Percentiles rank a stretch among this genome's conserved stretches.
phyloP scores from a whole-genome alignment of 257 asterid species.

The Solanum etuberosum region DNA sequence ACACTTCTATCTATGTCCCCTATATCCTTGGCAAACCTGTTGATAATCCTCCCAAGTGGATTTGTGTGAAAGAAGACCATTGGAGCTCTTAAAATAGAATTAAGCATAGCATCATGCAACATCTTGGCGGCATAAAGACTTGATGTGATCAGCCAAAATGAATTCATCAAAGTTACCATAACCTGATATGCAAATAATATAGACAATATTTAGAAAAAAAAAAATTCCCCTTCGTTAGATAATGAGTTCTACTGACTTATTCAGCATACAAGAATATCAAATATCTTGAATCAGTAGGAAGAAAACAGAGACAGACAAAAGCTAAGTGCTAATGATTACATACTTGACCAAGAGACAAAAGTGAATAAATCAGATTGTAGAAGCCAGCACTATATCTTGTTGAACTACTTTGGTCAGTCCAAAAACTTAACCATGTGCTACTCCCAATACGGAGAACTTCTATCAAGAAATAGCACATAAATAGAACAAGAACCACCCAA shows the following conservation, averaged over 20 bases:
- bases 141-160: conserved; percentile 89
- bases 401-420: conserved; percentile 52
- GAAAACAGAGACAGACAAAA: background rate
- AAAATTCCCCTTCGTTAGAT: background rate
- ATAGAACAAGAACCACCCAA: conserved; percentile 72
- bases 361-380: conserved; percentile 60
- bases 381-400: conserved; percentile 34
- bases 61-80: conserved; percentile 97
- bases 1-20: conserved; percentile 90
- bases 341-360: conserved; percentile 73
- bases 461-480: conserved; percentile 49
- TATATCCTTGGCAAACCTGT: conserved; percentile 87
- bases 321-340: conserved; percentile 5
- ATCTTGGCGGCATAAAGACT: conserved; percentile 85
- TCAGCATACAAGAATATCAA: background rate
- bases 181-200: conserved; percentile 36
- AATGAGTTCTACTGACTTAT: background rate
- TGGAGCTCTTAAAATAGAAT: conserved; percentile 85
- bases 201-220: background rate
- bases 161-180: conserved; percentile 54
- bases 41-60: conserved; percentile 89
- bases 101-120: conserved; percentile 71
- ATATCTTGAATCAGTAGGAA: background rate
- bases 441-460: conserved; percentile 69
- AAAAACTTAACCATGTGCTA: conserved; percentile 90